A percentile compares a stretch with the other conserved stretches of the same genome.
These are phyloP conservation scores for Xylariomycetidae sp. DNA, from an alignment of 2,329 filamentous ascomycete species.

Conservation along the genomic window DNA sequence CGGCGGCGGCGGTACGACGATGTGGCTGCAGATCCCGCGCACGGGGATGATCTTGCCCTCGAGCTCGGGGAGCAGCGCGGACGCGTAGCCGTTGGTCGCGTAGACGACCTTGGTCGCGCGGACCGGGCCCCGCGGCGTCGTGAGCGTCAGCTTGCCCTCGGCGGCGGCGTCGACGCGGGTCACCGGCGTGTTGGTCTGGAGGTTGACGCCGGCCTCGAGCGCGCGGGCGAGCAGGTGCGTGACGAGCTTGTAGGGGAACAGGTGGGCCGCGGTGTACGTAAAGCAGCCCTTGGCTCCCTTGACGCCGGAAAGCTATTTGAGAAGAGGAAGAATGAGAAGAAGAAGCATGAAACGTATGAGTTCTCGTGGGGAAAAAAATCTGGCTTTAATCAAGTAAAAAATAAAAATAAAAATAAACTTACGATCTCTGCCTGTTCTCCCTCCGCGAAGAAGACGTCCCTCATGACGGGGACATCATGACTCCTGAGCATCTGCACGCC, in stretches of 20 bases:
- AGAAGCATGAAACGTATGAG: too few species aligned
- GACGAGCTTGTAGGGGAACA: slow-evolving; percentile 17
- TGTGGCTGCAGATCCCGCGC: slow-evolving; percentile 23
- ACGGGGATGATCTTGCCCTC: slow-evolving; percentile 26
- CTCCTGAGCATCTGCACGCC: slow-evolving; percentile 26
- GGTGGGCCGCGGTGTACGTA: slow-evolving; percentile 15
- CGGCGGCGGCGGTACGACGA: slow-evolving; percentile 2
- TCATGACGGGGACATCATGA: slow-evolving; percentile 18
- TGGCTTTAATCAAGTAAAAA: too few species aligned
- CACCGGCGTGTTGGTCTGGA: slow-evolving; percentile 17
- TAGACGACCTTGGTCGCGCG: slow-evolving; percentile 38
- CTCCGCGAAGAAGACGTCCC: too few species aligned
- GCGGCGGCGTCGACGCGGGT: slow-evolving; percentile 8
- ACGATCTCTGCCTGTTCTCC: too few species aligned
- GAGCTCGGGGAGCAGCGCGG: slow-evolving; percentile 26
- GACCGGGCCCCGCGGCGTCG: slow-evolving; percentile 51
- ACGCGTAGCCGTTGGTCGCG: slow-evolving; percentile 31
- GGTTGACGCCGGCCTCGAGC: slow-evolving; percentile 9
- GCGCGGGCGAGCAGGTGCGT: slow-evolving; percentile 7
- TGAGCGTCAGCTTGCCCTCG: slow-evolving; percentile 34
- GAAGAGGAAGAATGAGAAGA: too few species aligned
- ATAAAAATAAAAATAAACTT: too few species aligned
- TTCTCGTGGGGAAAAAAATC: too few species aligned
- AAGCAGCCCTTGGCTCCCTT: slow-evolving; percentile 25
- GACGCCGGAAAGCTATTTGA: slow-evolving; percentile 20